A percentile compares a stretch with the other conserved stretches of the same genome.
Evolutionary conservation across 768 basidiomycete genomes (phyloP).

Genomic region (Hericium erinaceus): DNA sequence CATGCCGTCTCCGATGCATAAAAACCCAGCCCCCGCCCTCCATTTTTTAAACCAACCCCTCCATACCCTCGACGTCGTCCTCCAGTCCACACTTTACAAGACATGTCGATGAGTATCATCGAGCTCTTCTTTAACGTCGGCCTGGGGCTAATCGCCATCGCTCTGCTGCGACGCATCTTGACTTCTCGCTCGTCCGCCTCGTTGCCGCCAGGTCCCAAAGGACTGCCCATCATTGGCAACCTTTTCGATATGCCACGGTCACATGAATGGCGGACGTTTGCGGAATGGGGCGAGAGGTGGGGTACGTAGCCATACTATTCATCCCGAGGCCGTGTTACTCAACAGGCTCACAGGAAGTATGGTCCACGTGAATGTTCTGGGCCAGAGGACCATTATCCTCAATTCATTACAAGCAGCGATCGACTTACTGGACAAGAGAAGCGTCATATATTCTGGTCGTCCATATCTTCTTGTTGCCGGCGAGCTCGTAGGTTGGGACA

Average conservation of each 20-base stretch:
- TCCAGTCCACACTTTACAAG: too few relatives aligned
- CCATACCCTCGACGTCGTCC: too few relatives aligned
- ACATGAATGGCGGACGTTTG: conserved; percentile 9
- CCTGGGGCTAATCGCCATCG: not conserved
- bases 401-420: conserved; percentile 14
- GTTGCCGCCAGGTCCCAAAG: conserved; percentile 10
- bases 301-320: not conserved
- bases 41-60: too few relatives aligned
- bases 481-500: conserved; percentile 12
- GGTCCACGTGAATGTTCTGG: conserved; percentile 16
- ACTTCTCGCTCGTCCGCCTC: not conserved
- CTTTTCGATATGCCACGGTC: conserved; percentile 11
- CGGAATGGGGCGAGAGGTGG: conserved; percentile 6
- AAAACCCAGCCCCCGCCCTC: too few relatives aligned
- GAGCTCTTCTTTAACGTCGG: not conserved
- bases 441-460: conserved; percentile 16
- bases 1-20: too few relatives aligned
- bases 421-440: conserved; percentile 18
- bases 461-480: conserved; percentile 12
- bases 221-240: conserved; percentile 13
- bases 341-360: conserved; percentile 13
- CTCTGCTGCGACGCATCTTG: not conserved
- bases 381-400: conserved; percentile 15
- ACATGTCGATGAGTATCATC: too few relatives aligned
- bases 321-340: not conserved